phyloP scores from a whole-genome alignment of 768 basidiomycete species.

The Macrolepiota dolichaula region DNA sequence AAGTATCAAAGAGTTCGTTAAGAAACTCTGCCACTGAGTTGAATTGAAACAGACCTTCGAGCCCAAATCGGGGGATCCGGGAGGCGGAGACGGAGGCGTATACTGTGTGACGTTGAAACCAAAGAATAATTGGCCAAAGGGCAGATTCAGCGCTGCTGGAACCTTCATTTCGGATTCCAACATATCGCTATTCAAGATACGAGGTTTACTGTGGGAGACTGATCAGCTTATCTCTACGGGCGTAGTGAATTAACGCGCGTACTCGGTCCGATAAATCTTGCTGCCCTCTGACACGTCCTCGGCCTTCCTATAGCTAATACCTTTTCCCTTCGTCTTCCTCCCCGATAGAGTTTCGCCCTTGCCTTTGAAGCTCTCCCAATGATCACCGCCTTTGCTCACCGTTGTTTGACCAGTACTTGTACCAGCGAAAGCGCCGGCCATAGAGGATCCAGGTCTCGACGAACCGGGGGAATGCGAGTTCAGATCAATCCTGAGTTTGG shows the following conservation, averaged over 20 bases:
- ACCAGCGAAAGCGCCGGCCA: slow-evolving; percentile 65
- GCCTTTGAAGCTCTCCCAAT: slow-evolving; percentile 96
- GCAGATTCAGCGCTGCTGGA: slow-evolving; percentile 86
- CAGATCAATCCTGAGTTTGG: slow-evolving; percentile 92
- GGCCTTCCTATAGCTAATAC: slow-evolving; percentile 77
- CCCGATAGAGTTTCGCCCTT: slow-evolving; percentile 89
- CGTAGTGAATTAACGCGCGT: slow-evolving; percentile 26
- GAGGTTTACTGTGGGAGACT: slow-evolving; percentile 60
- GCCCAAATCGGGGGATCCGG: slow-evolving; percentile 26
- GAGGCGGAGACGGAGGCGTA: slow-evolving; percentile 41
- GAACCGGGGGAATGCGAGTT: slow-evolving; percentile 84
- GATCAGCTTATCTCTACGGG: neutral
- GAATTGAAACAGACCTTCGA: slow-evolving; percentile 23
- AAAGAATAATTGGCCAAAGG: slow-evolving; percentile 95
- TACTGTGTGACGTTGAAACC: slow-evolving; percentile 84
- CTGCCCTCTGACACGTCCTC: slow-evolving; percentile 78
- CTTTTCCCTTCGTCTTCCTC: slow-evolving; percentile 93
- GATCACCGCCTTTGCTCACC: slow-evolving; percentile 74
- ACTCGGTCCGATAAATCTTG: slow-evolving; percentile 93
- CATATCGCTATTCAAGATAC: slow-evolving; percentile 77
- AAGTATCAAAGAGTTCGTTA: neutral
- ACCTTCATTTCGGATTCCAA: slow-evolving; percentile 74
- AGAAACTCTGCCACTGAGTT: slow-evolving; percentile 1
- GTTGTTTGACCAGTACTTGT: slow-evolving; percentile 40
- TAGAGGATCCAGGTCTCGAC: slow-evolving; percentile 73